Conservation (phyloP, 2,329 filamentous ascomycete species). For the Ilyonectria sp. region DNA sequence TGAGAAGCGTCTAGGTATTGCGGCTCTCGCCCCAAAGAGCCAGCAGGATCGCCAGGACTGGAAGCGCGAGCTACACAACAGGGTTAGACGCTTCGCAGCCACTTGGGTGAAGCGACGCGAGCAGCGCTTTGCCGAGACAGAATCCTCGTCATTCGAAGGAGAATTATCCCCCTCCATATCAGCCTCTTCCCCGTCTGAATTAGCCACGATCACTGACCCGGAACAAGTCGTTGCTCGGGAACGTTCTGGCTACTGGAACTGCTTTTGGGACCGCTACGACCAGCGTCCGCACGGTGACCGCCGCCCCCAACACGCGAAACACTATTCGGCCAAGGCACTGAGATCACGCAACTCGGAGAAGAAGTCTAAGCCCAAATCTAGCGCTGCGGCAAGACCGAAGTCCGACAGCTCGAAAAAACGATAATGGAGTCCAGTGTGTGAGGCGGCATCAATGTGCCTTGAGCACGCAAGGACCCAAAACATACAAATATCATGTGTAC, state of each 20-base stretch:
- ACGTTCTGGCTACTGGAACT: slow-evolving; percentile 42
- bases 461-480: neutral
- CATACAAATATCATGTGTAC: neutral
- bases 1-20: slow-evolving; percentile 37
- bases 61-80: slow-evolving; percentile 42
- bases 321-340: neutral
- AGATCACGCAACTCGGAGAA: neutral
- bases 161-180: slow-evolving; percentile 6
- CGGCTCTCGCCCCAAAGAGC: neutral
- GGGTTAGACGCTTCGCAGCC: slow-evolving; percentile 38
- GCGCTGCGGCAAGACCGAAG: neutral
- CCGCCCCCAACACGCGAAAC: neutral
- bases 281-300: slow-evolving; percentile 33
- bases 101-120: slow-evolving; percentile 42
- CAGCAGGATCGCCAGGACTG: slow-evolving; percentile 29
- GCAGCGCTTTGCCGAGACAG: slow-evolving; percentile 13
- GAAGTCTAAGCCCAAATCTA: neutral
- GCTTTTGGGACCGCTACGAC: slow-evolving; percentile 48
- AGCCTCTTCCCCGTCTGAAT: neutral
- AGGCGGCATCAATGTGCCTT: neutral
- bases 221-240: slow-evolving; percentile 37
- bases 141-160: neutral
- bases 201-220: slow-evolving; percentile 16
- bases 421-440: neutral
- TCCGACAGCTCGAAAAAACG: neutral